Conservation (phyloP, 768 basidiomycete genomes). For the Tulasnella sp. region DNA sequence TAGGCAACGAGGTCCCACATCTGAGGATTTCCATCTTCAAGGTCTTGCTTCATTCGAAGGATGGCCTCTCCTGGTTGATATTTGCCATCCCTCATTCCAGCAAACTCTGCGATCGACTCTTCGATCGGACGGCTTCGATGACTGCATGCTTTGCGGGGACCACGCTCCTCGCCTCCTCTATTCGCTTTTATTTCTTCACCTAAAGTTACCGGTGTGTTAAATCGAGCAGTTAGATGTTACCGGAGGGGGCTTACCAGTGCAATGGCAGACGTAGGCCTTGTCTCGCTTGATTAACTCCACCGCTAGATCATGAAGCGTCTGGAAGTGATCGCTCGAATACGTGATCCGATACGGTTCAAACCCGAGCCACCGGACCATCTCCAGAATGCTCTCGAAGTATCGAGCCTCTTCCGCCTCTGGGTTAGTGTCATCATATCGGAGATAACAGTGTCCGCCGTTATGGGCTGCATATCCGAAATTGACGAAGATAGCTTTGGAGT, state of each 20-base stretch:
- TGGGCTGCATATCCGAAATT: slow-evolving; percentile 98
- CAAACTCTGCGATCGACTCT: slow-evolving; percentile 85
- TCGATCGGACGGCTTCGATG: slow-evolving; percentile 82
- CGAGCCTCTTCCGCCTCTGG: slow-evolving; percentile 95
- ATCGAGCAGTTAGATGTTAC: slow-evolving; percentile 2
- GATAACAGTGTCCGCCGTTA: slow-evolving; percentile 86
- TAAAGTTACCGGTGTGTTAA: slow-evolving; percentile 37
- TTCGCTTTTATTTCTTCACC: slow-evolving; percentile 90
- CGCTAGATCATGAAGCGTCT: slow-evolving; percentile 78
- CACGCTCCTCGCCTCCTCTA: slow-evolving; percentile 76
- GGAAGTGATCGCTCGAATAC: slow-evolving; percentile 97
- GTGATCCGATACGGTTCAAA: slow-evolving; percentile 99
- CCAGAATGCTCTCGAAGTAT: slow-evolving; percentile 95
- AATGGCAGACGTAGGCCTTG: slow-evolving; percentile 94
- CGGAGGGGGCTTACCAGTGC: slow-evolving; percentile 67
- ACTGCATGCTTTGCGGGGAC: slow-evolving; percentile 75
- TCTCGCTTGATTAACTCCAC: slow-evolving; percentile 83
- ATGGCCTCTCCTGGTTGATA: slow-evolving; percentile 91
- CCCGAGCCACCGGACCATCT: slow-evolving; percentile 93
- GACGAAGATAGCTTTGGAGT: slow-evolving; percentile 97
- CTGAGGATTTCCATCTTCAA: slow-evolving; percentile 88
- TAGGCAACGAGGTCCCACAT: slow-evolving; percentile 99
- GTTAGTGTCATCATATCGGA: slow-evolving; percentile 98
- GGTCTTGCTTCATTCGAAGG: slow-evolving; percentile 95
- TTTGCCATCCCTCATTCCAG: slow-evolving; percentile 85